Conservation (phyloP, 352 stramenopile genomes). For the Phytophthora pluvialis region DNA sequence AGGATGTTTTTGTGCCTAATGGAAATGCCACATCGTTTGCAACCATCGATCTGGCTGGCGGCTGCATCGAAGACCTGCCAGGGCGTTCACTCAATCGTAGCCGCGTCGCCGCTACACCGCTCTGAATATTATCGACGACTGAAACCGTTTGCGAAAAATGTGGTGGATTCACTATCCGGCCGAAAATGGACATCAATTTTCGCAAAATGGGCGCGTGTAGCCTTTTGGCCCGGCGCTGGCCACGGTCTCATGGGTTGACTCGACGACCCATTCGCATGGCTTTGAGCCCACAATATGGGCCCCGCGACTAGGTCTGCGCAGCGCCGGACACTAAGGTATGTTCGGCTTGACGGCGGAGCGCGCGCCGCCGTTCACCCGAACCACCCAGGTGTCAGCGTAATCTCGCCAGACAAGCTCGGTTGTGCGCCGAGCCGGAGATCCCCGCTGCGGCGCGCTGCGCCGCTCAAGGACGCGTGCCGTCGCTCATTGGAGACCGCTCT, state of each 20-base stretch:
- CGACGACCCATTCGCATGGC: constrained; percentile 19
- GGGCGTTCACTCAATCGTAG: too few species aligned
- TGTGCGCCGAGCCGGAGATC: neutral
- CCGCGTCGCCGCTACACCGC: too few species aligned
- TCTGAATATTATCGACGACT: too few species aligned
- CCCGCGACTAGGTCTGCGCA: neutral
- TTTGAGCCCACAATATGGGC: constrained; percentile 18
- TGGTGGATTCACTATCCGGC: too few species aligned
- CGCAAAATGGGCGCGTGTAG: constrained; percentile 10
- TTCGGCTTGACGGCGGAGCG: constrained; percentile 2
- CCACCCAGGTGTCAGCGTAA: neutral
- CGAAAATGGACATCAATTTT: too few species aligned
- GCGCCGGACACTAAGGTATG: constrained; percentile 15
- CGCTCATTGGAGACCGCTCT: neutral
- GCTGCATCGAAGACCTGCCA: too few species aligned
- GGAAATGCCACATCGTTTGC: too few species aligned
- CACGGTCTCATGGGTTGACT: neutral
- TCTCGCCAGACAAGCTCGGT: constrained; percentile 14
- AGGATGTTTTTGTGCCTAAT: too few species aligned
- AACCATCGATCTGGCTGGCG: too few species aligned
- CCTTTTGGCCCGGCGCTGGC: constrained; percentile 16
- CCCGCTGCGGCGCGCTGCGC: neutral
- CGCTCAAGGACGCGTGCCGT: neutral
- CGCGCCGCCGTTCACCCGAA: neutral
- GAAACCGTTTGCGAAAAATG: too few species aligned